These are phyloP conservation scores for Erythrobasidium hasegawianum DNA, from an alignment of 1,284 basidiomycete species.

Conservation along the genomic window DNA sequence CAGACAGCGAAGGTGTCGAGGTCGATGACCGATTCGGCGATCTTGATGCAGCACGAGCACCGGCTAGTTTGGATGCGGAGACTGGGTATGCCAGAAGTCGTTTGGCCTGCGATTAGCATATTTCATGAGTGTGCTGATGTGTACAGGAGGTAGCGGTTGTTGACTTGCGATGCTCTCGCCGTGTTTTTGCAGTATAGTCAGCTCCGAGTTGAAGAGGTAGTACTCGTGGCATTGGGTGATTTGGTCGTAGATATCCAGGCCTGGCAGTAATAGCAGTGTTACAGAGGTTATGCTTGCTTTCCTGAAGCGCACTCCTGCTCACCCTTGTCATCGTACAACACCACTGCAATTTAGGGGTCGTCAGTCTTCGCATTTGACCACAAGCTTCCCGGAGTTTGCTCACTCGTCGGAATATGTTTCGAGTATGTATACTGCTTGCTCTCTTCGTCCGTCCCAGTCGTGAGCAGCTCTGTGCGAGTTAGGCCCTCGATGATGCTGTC, in stretches of 20 bases:
- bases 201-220: slow-evolving; percentile 69
- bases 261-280: slow-evolving; percentile 8
- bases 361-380: neutral
- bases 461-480: neutral
- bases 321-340: slow-evolving; percentile 35
- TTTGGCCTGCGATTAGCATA: neutral
- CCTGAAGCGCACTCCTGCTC: neutral
- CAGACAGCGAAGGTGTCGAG: no score
- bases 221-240: slow-evolving; percentile 59
- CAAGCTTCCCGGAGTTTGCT: neutral
- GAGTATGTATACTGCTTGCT: slow-evolving; percentile 12
- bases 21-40: no score
- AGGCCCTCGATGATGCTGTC: slow-evolving; percentile 24
- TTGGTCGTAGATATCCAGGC: slow-evolving; percentile 43
- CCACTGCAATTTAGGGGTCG: slow-evolving; percentile 10
- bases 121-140: neutral
- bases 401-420: slow-evolving; percentile 32
- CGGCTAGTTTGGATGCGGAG: no score
- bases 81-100: slow-evolving; percentile 14
- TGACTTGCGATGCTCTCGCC: slow-evolving; percentile 52
- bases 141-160: neutral
- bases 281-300: neutral
- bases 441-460: slow-evolving; percentile 3
- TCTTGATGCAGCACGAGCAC: no score
- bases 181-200: slow-evolving; percentile 53